Evolutionary conservation across 345 rosid genomes (phyloP), one percentile per base, ranked within the genome.

Genomic region (Heritiera fomes): DNA sequence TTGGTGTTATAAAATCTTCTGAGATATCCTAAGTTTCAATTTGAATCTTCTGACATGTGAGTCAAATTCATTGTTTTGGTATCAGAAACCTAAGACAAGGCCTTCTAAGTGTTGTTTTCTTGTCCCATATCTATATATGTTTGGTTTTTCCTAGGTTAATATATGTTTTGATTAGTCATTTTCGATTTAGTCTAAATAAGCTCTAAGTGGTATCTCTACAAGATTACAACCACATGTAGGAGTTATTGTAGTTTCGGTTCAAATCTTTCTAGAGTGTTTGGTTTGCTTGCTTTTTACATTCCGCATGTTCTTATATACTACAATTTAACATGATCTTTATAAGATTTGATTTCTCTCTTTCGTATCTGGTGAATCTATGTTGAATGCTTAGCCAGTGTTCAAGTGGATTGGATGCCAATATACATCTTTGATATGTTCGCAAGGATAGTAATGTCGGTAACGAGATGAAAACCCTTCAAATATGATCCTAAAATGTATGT

Each of bases 381-480:
- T 14, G 14, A 49, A 49, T 49, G 15, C 53, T 49, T 49, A 13
- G 53, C 53, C 53, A 13, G 15, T 13, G 53, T 12, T 13, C 53
- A 1, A 77, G 71, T 18, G 79, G 75, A 77, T 77, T 81, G 53
- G 82, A 78, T 49, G 59, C 47, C 15, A 55, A 81, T 14, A 81
- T 79, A 17, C 67, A 81, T 70, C 76, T 43, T 81, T 6, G 79
- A 7, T 80, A 80, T 73, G 47, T 76, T 49, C 62, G 76, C n/a
- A 84, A 82, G 30, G 82, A 75, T 75, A 68, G 77, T 63, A 61
- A 9, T 49, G 9, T 45, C 52, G 34, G 28, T 77, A 66, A 46
- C 8, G 8, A 43, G 45, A 72, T 53, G 34, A 80, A 58, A 18
- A n/a, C 77, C 60, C 71, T 45, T 65, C 49, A n/a, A 50, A 79